Evolutionary conservation across 2,329 filamentous ascomycete genomes (phyloP), one percentile per base, ranked within the genome.

Genomic region (Cladosporium cucumerinum): DNA sequence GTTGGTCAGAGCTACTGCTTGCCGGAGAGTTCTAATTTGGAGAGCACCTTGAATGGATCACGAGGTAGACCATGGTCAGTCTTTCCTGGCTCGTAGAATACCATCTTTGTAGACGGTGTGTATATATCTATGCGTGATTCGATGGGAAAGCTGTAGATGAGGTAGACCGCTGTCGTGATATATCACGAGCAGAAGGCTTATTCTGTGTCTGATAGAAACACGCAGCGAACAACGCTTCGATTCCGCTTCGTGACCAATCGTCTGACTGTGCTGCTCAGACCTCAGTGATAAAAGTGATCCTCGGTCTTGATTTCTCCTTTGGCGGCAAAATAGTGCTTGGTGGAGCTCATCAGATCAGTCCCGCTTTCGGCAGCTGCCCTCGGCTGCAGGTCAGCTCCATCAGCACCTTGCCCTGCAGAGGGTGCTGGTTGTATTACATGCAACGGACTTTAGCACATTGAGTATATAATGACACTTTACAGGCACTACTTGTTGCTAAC

Each of bases 21-120:
- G 23, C 25, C 5, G 14, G 51, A 16, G n/a, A 57, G 16, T 7
- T 5, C 7, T 2, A 23, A 7, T n/a, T 25, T 2, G 25, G 5
- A 16, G n/a, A 16, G 26, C 34, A 64, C 62, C 75, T 86, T 86
- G 78, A 85, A 86, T 2, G 84, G 83, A 68, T 85, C 84, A 68
- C 82, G 76, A 0, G 82, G 82, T 0, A 86, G 76, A 12, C 79
- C 79, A 69, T 85, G 84, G 25, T 81, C 77, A 8, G 83, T 84
- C 46, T 79, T 79, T 43, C 82, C 82, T 1, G 83, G 83, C 70
- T 82, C 75, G 72, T 86, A 86, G 73, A 85, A 85, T 76, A 86
- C 67, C 69, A 69, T 70, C 2, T 12, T 23, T 66, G 36, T 16
- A 18, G 18, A 39, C 7, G 18, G 8, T 6, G 5, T 14, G 28